These are phyloP conservation scores for Termitomyces titanicus DNA, from an alignment of 768 basidiomycete genomes.

Conservation along the genomic window DNA sequence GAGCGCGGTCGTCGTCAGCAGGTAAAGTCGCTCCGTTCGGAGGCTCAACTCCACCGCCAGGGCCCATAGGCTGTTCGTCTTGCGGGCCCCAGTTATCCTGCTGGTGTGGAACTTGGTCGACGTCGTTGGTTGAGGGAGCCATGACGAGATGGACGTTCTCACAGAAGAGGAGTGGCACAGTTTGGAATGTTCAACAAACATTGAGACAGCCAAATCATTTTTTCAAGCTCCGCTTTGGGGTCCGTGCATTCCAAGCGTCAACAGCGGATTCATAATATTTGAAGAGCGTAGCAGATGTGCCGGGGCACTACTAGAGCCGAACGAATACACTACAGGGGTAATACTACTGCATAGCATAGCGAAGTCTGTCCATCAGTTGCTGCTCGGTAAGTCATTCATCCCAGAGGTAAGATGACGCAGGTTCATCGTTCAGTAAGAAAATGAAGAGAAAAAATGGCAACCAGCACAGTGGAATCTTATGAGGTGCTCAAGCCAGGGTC, in stretches of 20 bases:
- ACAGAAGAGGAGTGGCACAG: slow-evolving; percentile 2
- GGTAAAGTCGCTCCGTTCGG: slow-evolving; percentile 44
- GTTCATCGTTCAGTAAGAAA: background rate
- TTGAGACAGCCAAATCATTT: slow-evolving; percentile 9
- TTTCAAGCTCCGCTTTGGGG: slow-evolving; percentile 17
- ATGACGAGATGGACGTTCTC: slow-evolving; percentile 11
- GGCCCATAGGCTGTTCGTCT: slow-evolving; percentile 43
- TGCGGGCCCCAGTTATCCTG: slow-evolving; percentile 49
- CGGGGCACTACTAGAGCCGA: slow-evolving; percentile 9
- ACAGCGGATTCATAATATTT: background rate
- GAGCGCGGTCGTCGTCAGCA: slow-evolving; percentile 42
- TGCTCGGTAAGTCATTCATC: background rate
- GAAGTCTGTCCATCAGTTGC: slow-evolving; percentile 9
- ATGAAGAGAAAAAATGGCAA: background rate
- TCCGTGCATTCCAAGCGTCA: slow-evolving; percentile 13
- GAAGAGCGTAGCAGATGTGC: slow-evolving; percentile 11
- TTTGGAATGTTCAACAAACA: slow-evolving; percentile 8
- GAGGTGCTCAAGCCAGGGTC: slow-evolving; percentile 34
- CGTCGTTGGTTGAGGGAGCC: slow-evolving; percentile 17
- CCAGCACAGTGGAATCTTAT: background rate
- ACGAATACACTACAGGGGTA: slow-evolving; percentile 11
- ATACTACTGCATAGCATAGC: slow-evolving; percentile 10
- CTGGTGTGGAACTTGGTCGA: slow-evolving; percentile 30
- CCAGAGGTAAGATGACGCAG: background rate
- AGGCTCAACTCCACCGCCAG: slow-evolving; percentile 38